A percentile compares a stretch with the other conserved stretches of the same genome.
phyloP scores from a whole-genome alignment of 2,329 filamentous ascomycete genomes.

The Cryphonectria parasitica region DNA sequence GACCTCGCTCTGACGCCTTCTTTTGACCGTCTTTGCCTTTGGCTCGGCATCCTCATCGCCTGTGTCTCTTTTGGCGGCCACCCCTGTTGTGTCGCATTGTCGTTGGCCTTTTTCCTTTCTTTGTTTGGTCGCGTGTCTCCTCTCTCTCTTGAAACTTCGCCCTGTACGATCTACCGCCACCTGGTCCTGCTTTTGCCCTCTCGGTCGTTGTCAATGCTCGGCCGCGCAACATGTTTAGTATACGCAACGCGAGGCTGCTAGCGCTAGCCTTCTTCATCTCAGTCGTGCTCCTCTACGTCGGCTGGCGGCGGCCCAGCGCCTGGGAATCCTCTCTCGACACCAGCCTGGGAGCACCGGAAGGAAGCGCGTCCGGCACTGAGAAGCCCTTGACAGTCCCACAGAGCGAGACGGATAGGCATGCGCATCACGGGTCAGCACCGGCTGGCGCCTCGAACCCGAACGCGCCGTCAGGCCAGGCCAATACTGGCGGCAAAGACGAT shows the following conservation, averaged over 20 bases:
- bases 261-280: slow-evolving; percentile 20
- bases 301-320: slow-evolving; percentile 17
- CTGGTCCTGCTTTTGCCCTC: not conserved
- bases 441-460: slow-evolving; percentile 3
- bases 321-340: slow-evolving; percentile 3
- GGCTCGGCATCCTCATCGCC: not conserved
- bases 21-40: not conserved
- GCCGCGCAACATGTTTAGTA: slow-evolving; percentile 22
- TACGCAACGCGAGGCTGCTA: slow-evolving; percentile 24
- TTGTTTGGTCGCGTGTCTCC: not conserved
- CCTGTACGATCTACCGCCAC: not conserved
- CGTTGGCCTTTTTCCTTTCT: not conserved
- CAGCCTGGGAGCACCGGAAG: not conserved
- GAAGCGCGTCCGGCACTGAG: not conserved
- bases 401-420: slow-evolving; percentile 3
- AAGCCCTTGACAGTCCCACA: slow-evolving; percentile 1
- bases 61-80: not conserved
- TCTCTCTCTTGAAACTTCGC: not conserved
- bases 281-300: slow-evolving; percentile 20
- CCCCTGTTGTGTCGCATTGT: not conserved
- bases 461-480: not conserved
- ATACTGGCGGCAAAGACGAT: not conserved
- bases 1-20: not conserved
- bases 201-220: slow-evolving; percentile 7
- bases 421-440: slow-evolving; percentile 10